phyloP scores from a whole-genome alignment of 306 rosid genomes.

The Macrotyloma uniflorum region DNA sequence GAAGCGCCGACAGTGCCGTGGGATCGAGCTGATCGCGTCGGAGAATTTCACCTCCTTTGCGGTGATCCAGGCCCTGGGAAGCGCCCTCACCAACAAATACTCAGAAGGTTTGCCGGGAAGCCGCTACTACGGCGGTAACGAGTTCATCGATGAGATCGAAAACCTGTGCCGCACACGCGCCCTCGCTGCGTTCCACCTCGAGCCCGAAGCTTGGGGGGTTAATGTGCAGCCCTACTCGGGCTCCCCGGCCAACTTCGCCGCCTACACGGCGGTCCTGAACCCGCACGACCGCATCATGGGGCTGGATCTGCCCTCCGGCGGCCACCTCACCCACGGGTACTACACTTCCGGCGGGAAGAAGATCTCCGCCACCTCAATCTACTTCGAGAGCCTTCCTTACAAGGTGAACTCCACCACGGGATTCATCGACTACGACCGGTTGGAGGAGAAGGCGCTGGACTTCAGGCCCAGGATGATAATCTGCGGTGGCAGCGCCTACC shows the following conservation, averaged over 20 bases:
- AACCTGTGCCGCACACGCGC: constrained; percentile 89
- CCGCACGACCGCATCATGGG: constrained; percentile 99
- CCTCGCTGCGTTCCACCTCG: constrained; percentile 66
- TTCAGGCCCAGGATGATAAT: constrained; percentile 87
- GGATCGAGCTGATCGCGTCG: constrained; percentile 95
- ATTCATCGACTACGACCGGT: constrained; percentile 72
- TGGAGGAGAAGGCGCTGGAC: constrained; percentile 97
- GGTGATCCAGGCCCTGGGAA: constrained; percentile 87
- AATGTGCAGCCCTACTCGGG: constrained; percentile 97
- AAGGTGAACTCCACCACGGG: constrained; percentile 75
- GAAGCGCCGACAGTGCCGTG: constrained; percentile 90
- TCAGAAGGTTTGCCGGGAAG: constrained; percentile 97
- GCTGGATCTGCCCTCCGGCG: constrained; percentile 94
- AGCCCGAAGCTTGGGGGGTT: constrained; percentile 75
- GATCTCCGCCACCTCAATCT: constrained; percentile 95
- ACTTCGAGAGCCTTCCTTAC: constrained; percentile 93
- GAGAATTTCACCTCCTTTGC: constrained; percentile 98
- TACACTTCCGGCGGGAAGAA: constrained; percentile 96
- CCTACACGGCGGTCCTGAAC: constrained; percentile 87
- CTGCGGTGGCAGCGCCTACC: constrained; percentile 96
- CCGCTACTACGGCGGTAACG: constrained; percentile 96
- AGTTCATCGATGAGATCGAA: constrained; percentile 90
- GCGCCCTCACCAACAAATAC: constrained; percentile 93
- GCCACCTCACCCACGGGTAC: constrained; percentile 90
- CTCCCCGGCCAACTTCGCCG: constrained; percentile 94